phyloP scores from a whole-genome alignment of 1,284 basidiomycete genomes.

The Boletus subluridellus region DNA sequence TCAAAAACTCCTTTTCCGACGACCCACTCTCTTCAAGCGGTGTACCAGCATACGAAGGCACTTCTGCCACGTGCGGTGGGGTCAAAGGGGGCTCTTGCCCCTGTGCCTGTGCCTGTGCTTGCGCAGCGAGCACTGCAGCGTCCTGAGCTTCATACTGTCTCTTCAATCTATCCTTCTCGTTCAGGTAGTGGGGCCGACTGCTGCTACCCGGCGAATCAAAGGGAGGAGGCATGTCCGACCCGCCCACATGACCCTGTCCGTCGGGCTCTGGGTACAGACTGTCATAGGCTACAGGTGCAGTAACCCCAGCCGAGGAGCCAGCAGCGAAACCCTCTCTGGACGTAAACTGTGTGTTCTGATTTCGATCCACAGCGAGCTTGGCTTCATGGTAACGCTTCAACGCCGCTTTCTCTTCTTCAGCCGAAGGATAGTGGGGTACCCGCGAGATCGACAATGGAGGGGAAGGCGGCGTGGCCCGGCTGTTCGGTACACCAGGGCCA shows the following conservation, averaged over 20 bases:
- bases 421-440: slow-evolving; percentile 45
- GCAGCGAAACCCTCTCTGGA: slow-evolving; percentile 20
- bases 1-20: slow-evolving; percentile 55
- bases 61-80: slow-evolving; percentile 20
- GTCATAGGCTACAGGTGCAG: slow-evolving; percentile 53
- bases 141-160: slow-evolving; percentile 64
- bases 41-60: slow-evolving; percentile 19
- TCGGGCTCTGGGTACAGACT: slow-evolving; percentile 47
- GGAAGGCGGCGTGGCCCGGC: slow-evolving; percentile 16
- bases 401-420: slow-evolving; percentile 62
- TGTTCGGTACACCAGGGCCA: neutral
- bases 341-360: slow-evolving; percentile 38
- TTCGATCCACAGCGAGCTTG: slow-evolving; percentile 62
- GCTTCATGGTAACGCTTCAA: slow-evolving; percentile 66
- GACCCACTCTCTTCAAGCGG: slow-evolving; percentile 29
- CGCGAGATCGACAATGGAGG: slow-evolving; percentile 23
- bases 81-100: slow-evolving; percentile 22
- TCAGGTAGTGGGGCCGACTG: slow-evolving; percentile 36
- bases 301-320: slow-evolving; percentile 14
- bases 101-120: slow-evolving; percentile 9
- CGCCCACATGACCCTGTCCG: slow-evolving; percentile 18
- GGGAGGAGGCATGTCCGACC: slow-evolving; percentile 45
- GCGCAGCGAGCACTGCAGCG: slow-evolving; percentile 38
- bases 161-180: slow-evolving; percentile 31
- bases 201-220: slow-evolving; percentile 39